Percentiles rank a stretch among this genome's conserved stretches.
Evolutionary conservation across 202 grass and related monocot genomes (phyloP).

Genomic region (Sporobolus alterniflorus): DNA sequence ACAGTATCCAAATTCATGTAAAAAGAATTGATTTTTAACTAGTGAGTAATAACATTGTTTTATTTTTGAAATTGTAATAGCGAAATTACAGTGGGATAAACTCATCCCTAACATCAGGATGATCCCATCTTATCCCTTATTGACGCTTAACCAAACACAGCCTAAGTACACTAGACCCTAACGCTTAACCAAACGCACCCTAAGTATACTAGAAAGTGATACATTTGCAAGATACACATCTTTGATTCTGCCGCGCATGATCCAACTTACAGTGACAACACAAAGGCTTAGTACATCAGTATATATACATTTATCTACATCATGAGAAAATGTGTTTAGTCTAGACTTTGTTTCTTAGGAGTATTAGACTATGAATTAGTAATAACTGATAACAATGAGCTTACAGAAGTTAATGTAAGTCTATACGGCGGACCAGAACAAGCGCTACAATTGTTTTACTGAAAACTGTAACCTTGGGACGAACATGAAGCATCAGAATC

Average conservation of each 20-base stretch:
- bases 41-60: too few relatives aligned
- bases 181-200: too few relatives aligned
- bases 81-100: too few relatives aligned
- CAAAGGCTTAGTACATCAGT: neutral
- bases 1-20: too few relatives aligned
- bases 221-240: neutral
- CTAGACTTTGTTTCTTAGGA: neutral
- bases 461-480: neutral
- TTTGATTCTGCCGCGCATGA: neutral
- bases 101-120: too few relatives aligned
- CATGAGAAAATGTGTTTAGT: neutral
- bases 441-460: slow-evolving; percentile 18
- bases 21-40: too few relatives aligned
- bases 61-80: too few relatives aligned
- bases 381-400: neutral
- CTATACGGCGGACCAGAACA: slow-evolving; percentile 4
- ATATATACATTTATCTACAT: slow-evolving; percentile 48
- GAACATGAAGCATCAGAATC: slow-evolving; percentile 33
- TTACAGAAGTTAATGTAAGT: slow-evolving; percentile 30
- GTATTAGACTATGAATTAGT: slow-evolving; percentile 24
- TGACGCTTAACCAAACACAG: too few relatives aligned
- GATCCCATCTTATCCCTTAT: too few relatives aligned
- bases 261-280: neutral
- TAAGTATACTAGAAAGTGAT: neutral
- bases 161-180: too few relatives aligned